Conservation (phyloP, 108 stramenopile species). For the Skeletonema menzelii region DNA sequence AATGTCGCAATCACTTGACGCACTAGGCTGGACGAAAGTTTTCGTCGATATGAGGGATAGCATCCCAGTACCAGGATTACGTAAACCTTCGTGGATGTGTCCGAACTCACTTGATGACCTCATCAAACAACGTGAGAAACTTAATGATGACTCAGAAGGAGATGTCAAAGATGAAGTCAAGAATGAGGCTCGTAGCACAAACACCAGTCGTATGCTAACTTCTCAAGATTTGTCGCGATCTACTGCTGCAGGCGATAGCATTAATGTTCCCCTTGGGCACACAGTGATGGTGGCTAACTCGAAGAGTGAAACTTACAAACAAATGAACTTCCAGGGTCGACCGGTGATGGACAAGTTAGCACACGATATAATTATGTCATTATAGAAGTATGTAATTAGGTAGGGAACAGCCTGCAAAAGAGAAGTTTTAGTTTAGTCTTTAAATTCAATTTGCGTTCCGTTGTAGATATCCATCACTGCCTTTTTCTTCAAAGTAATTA, state of each 20-base stretch:
- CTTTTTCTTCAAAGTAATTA: slow-evolving; percentile 5
- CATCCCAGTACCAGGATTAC: slow-evolving; percentile 54
- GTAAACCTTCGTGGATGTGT: slow-evolving; percentile 38
- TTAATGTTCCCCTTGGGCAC: slow-evolving; percentile 75
- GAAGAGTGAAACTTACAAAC: slow-evolving; percentile 55
- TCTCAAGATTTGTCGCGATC: slow-evolving; percentile 54
- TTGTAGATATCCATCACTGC: neutral
- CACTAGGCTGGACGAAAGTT: slow-evolving; percentile 87
- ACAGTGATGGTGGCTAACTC: slow-evolving; percentile 88
- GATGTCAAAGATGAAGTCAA: neutral
- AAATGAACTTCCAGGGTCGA: slow-evolving; percentile 71
- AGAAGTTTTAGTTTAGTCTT: neutral
- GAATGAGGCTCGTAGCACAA: neutral
- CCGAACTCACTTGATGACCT: slow-evolving; percentile 35
- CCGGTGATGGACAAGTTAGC: slow-evolving; percentile 81
- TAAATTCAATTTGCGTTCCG: neutral
- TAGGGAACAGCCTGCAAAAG: too few relatives aligned
- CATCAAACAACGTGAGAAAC: slow-evolving; percentile 11
- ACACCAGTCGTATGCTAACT: slow-evolving; percentile 14
- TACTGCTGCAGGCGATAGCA: slow-evolving; percentile 45
- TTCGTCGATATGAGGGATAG: slow-evolving; percentile 78
- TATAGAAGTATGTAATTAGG: too few relatives aligned
- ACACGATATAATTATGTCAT: slow-evolving; percentile 50
- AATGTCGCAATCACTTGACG: slow-evolving; percentile 77
- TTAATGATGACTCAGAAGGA: slow-evolving; percentile 6